Base-by-base conservation (phyloP, 176 grass and related monocot genomes). In the Musa beccarii region DNA sequence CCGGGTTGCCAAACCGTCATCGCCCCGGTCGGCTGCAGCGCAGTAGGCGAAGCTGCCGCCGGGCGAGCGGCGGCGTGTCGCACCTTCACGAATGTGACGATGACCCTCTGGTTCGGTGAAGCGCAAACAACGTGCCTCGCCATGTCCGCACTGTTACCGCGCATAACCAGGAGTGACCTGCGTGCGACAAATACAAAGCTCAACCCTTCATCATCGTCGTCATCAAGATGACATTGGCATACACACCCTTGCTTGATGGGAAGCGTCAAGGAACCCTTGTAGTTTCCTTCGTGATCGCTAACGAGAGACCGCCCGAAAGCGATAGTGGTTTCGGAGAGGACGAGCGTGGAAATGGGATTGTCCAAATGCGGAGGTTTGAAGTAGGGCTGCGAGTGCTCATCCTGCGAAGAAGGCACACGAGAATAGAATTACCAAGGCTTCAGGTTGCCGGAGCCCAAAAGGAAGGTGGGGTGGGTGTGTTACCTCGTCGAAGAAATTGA, bases 401-500 rank as follows among this genome's bases (percentile, higher is more conserved):
- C 96, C 96, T 99, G 83, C 74, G n/a, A 84, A 83, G 59, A 13
- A 80, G 52, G 16, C 71, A n/a, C 14, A 43, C 19, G 49, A 25
- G 55, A n/a, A 75, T 34, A 43, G 4, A 43, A 43, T 43, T 43
- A 43, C 34, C 0, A 43, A 43, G 4, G 34, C 0, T 43, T 43
- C 3, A 34, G 29, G 4, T 34, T 6, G 34, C 34, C 6, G 4
- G 34, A 6, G 34, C 5, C 4, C 5, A 43, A 43, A 43, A 43
- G 4, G 4, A 28, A 28, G 28, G 1, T 1, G 28, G 34, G 34
- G 34, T 43, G 34, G 3, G 34, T 43, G 26, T 3, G 29, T 34
- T 6, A 99, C 96, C 91, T 95, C 96, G 82, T 99, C 96, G 71
- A 99, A 95, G 86, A 99, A 99, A 71, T 99, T 99, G 83, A 99